phyloP scores from a whole-genome alignment of 768 basidiomycete genomes.

The Infundibulicybe gibba region DNA sequence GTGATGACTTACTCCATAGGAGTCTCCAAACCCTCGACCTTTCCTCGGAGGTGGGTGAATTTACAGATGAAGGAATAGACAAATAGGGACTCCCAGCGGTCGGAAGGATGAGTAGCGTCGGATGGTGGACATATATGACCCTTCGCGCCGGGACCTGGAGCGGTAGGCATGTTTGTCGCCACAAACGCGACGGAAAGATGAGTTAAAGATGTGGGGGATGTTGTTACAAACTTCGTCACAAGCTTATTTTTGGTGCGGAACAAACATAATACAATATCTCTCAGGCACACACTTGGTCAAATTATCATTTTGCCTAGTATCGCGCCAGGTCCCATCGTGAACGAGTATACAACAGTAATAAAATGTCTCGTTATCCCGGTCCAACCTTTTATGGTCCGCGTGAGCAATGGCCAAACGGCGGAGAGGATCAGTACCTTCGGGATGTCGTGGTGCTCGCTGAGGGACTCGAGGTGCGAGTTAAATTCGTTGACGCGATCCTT shows the following conservation, averaged over 20 bases:
- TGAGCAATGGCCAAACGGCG: conserved; percentile 7
- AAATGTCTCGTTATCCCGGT: conserved; percentile 58
- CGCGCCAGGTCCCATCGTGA: neutral
- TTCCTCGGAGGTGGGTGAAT: conserved; percentile 72
- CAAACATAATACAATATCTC: conserved; percentile 50
- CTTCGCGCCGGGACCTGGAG: conserved; percentile 25
- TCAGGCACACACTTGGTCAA: conserved; percentile 14
- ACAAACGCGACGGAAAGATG: conserved; percentile 25
- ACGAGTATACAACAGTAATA: neutral
- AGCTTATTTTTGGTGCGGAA: conserved; percentile 36
- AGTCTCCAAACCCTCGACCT: conserved; percentile 75
- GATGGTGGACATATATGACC: conserved; percentile 56
- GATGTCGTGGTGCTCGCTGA: conserved; percentile 94
- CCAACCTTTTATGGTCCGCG: conserved; percentile 55
- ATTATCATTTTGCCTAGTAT: conserved; percentile 7
- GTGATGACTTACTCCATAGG: conserved; percentile 74
- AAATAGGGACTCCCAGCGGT: conserved; percentile 86
- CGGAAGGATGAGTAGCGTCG: conserved; percentile 67
- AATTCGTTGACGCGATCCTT: conserved; percentile 93
- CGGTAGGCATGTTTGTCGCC: conserved; percentile 33
- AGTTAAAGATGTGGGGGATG: conserved; percentile 24
- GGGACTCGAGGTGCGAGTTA: conserved; percentile 78
- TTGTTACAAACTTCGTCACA: conserved; percentile 29
- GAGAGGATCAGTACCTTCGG: conserved; percentile 59
- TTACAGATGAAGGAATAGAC: conserved; percentile 83